Base-by-base conservation (phyloP, 1,139 yeast species). In the Kluyveromyces marxianus region DNA sequence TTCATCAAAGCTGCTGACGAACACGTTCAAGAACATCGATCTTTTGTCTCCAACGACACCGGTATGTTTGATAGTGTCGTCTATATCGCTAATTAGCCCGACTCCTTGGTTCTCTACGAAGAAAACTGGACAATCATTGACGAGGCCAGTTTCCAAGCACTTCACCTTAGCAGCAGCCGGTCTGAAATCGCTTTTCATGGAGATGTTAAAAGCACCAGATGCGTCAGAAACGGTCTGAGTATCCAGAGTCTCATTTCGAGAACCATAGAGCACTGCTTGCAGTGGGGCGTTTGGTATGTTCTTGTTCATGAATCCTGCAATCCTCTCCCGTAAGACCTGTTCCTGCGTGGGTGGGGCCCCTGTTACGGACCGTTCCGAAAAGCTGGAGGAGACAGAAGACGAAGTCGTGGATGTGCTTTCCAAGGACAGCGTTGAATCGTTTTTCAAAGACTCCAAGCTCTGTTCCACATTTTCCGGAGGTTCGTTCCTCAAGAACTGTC, bases 1-100 rank as follows among this genome's bases (percentile, higher is more conserved):
- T 26, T 74, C 76, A 7, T 71, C 67, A 42, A 78, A 77, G 41
- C 81, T 82, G 44, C 77, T 79, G 3, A 84, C 75, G 50, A 94
- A 77, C 1, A 89, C 80, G 59, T 84, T 89, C 50, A 85, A 74
- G 65, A 92, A 79, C 51, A 92, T 70, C 38, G 85, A 88, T 46
- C 95, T 73, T 62, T 87, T 88, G 52, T 88, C 95, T 2, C 94
- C 94, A 31, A 86, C 74, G 0, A 94, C 90, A 2, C 97, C 97
- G 0, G 98, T 89, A 40, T 79, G 71, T 57, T 94, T 85, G 35
- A 92, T 79, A 0, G 99, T 94, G 60, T 94, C 98, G 60, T 94
- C 99, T 42, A 94, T 83, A 64, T 94, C 99, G 55, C 94, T 82
- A 32, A 94, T 89, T 1, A 94, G 67, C 10, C 87, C 88, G 27